Base-by-base conservation (phyloP, 805 yeast species). In the Torulaspora microellipsoides region DNA sequence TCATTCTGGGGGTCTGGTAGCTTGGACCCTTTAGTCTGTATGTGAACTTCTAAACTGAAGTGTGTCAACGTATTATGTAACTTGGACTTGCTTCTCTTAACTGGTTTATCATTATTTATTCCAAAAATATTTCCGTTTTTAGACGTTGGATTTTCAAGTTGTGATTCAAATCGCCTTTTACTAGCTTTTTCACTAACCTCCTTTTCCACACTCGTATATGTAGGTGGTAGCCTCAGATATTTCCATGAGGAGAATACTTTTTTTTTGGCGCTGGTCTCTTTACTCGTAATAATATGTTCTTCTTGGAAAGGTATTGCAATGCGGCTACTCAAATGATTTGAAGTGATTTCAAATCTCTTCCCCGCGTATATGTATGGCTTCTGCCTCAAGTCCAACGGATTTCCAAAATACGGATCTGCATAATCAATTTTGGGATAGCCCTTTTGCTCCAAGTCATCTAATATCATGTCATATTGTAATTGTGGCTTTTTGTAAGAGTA, bases 11-110 rank as follows among this genome's bases (percentile, higher is more conserved):
- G 95, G 54, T 88, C 83, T 0, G 97, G 91, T 7, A 59, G 51
- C 9, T 68, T 60, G 7, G 64, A 68, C 0, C 62, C 72, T n/a
- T 78, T 59, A 0, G 83, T 75, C 34, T 74, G 74, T 0, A 76
- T 80, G 61, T 83, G 90, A 0, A 87, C 58, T 55, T 91, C 98
- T 42, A 87, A 49, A 5, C 75, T 68, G 28, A 89, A 63, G n/a
- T 78, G 70, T 0, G 83, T 71, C 55, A 89, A 55, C 20, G 73
- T 66, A 38, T 70, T 71, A 47, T 68, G 75, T 2, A 72, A 49
- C 58, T 70, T 4, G 71, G 71, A 42, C 56, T 63, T 47, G 68
- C 15, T 23, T 59, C 64, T 51, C 68, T 61, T 32, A 55, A 59
- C 13, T 4, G 49, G 27, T 1, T 41, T 36, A 9, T 37, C 42